These are phyloP conservation scores for Hanseniaspora clermontiae DNA, from an alignment of 805 yeast genomes.

Conservation along the genomic window DNA sequence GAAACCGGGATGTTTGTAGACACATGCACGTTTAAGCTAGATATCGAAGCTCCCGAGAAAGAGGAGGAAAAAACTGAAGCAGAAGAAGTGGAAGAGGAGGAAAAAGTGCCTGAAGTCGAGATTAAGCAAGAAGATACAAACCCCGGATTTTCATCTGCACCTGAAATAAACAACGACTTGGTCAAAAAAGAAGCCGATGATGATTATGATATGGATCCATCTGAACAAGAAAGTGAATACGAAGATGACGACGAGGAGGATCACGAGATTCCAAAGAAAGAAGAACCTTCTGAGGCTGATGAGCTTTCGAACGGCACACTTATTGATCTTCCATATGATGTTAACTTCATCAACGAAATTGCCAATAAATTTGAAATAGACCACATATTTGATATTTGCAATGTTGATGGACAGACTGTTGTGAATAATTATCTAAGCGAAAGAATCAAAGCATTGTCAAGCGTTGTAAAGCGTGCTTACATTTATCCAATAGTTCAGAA, in stretches of 20 bases:
- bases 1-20: conserved; percentile 27
- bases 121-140: neutral
- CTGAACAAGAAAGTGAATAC: conserved; percentile 1
- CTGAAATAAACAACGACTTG: neutral
- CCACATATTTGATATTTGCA: conserved; percentile 2
- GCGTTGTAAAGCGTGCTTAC: conserved; percentile 1
- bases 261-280: neutral
- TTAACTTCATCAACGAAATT: neutral
- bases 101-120: neutral
- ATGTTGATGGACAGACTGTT: neutral
- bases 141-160: neutral
- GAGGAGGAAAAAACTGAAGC: conserved; percentile 12
- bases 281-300: neutral
- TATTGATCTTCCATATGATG: conserved; percentile 5
- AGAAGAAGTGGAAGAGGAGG: conserved; percentile 17
- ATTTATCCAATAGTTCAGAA: neutral
- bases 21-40: conserved; percentile 21
- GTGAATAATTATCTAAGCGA: conserved; percentile 10
- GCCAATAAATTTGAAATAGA: conserved; percentile 6
- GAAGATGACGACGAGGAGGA: conserved; percentile 1
- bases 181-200: neutral
- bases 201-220: neutral
- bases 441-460: conserved; percentile 13
- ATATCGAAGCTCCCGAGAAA: neutral
- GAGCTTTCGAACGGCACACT: neutral